Percentiles rank a stretch among this genome's conserved stretches.
phyloP scores from a whole-genome alignment of 2,329 filamentous ascomycete genomes.

The Colletotrichum incanum region DNA sequence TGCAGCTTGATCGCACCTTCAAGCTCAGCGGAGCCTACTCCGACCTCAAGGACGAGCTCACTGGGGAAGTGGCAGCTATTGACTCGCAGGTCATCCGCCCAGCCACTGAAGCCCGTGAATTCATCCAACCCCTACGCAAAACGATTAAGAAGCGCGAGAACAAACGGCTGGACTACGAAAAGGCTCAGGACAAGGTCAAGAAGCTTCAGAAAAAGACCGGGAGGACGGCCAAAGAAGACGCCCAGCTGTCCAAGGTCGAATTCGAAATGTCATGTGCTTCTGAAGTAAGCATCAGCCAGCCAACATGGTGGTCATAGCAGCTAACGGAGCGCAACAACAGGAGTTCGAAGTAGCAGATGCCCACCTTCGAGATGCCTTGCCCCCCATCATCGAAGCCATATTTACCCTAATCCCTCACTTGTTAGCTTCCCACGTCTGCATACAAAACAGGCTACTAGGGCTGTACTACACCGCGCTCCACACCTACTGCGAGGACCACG shows the following conservation, averaged over 20 bases:
- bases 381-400: constrained; percentile 78
- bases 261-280: constrained; percentile 76
- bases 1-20: constrained; percentile 75
- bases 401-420: constrained; percentile 83
- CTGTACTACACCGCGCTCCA: constrained; percentile 85
- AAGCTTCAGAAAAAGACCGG: constrained; percentile 79
- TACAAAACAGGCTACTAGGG: constrained; percentile 84
- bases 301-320: too few species aligned
- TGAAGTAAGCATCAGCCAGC: constrained; percentile 64
- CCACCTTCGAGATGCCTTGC: constrained; percentile 79
- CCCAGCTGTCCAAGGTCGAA: constrained; percentile 79
- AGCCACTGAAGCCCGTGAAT: constrained; percentile 78
- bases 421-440: constrained; percentile 78
- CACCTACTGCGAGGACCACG: constrained; percentile 78
- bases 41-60: constrained; percentile 80
- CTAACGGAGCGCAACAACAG: constrained; percentile 53
- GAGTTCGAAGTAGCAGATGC: constrained; percentile 84
- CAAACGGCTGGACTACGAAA: constrained; percentile 86
- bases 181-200: constrained; percentile 80
- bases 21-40: constrained; percentile 77
- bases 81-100: constrained; percentile 80
- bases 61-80: constrained; percentile 80
- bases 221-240: constrained; percentile 81
- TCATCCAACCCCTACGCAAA: constrained; percentile 81
- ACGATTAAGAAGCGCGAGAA: constrained; percentile 89